Evolutionary conservation across 176 grass and related monocot genomes (phyloP), one percentile per base, ranked within the genome.

Genomic region (Aegilops longissima): DNA sequence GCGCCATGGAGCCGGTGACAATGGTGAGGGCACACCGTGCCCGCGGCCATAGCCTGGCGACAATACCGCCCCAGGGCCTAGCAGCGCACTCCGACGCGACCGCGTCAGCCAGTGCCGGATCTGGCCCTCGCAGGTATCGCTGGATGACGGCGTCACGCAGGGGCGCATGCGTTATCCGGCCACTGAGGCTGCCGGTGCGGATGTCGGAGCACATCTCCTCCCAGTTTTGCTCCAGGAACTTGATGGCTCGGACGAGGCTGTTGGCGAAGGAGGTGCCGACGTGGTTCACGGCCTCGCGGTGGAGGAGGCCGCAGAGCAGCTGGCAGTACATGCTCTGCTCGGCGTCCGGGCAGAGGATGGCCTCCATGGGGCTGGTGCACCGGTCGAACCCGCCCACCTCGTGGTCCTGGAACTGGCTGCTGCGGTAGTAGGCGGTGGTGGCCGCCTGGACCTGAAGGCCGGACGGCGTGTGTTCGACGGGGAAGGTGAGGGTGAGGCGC

Each of bases 291-390:
- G 17, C 9, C 3, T 20, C 27, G 2, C 77, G 81, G 33, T 65
- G 35, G 30, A 77, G 9, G 12, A 91, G 76, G 44, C 85, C 89
- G n/a, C 77, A 91, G 61, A 91, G 89, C 30, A 91, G 29, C 69
- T 88, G 81, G 69, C 81, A 87, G 85, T 87, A 91, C 76, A 91
- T 88, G 89, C 89, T 88, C 82, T 91, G 85, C 76, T 87, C 77
- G 77, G 14, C 45, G 4, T 91, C 77, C 1, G 76, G 16, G 70
- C 90, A 91, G 11, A 77, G 82, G 58, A 91, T 81, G 6, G 85
- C 52, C 51, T 82, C 77, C 1, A 84, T 62, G 5, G 90, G 90
- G 70, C 90, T 91, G 3, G 85, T 91, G 82, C 75, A 85, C 11
- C 59, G 39, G 27, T 88, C 79, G 2, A 84, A 47, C 12, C 44